Evolutionary conservation across 345 rosid genomes (phyloP).

Genomic region (Iberis pinnata): DNA sequence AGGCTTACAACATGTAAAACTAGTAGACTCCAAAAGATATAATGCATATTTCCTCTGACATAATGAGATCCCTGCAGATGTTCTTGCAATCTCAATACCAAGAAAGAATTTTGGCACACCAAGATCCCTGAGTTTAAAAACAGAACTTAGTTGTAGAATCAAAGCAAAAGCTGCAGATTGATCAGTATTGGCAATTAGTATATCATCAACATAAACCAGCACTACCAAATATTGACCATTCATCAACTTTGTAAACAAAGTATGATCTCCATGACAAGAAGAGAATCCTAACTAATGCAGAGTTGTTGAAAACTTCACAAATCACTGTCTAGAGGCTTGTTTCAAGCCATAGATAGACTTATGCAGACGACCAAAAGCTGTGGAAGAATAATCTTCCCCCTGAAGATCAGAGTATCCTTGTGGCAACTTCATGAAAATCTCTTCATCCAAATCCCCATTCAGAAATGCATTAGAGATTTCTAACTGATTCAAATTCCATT

Average conservation of each 20-base stretch:
- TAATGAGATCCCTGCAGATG: no score
- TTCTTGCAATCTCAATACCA: no score
- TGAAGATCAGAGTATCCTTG: not conserved
- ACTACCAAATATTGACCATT: no score
- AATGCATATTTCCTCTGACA: no score
- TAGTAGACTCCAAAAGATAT: no score
- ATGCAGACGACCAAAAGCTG: fast-evolving
- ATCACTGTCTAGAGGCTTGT: not conserved
- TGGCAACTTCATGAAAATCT: not conserved
- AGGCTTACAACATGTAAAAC: no score
- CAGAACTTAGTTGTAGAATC: no score
- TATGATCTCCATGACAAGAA: not conserved
- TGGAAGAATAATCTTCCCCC: not conserved
- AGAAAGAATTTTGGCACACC: no score
- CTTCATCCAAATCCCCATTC: not conserved
- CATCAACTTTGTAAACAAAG: not conserved
- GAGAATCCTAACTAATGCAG: fast-evolving
- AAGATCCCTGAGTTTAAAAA: no score
- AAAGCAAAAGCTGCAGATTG: not conserved
- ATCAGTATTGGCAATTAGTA: not conserved
- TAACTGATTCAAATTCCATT: not conserved
- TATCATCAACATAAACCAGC: not conserved
- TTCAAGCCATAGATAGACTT: not conserved
- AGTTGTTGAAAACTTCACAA: not conserved
- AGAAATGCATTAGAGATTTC: not conserved